phyloP scores from a whole-genome alignment of 768 basidiomycete genomes.

The Russula sp. region DNA sequence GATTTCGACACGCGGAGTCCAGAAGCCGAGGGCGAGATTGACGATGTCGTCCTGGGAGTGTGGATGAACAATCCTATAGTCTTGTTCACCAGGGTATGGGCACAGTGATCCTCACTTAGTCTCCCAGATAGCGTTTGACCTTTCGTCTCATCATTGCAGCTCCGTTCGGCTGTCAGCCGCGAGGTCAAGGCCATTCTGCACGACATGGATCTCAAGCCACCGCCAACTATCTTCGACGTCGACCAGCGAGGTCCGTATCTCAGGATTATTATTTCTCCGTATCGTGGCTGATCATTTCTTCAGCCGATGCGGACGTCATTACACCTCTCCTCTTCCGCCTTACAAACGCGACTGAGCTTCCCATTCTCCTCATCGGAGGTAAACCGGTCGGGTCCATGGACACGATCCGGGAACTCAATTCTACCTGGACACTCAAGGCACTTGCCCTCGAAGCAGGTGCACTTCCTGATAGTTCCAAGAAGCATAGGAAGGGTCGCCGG shows the following conservation, averaged over 20 bases:
- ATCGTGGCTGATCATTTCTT: neutral
- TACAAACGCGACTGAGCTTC: slow-evolving; percentile 52
- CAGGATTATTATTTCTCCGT: neutral
- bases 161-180: slow-evolving; percentile 61
- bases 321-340: slow-evolving; percentile 60
- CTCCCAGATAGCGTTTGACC: neutral
- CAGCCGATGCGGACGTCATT: slow-evolving; percentile 63
- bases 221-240: slow-evolving; percentile 65
- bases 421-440: slow-evolving; percentile 50
- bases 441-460: slow-evolving; percentile 57
- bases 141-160: slow-evolving; percentile 38
- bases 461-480: slow-evolving; percentile 51
- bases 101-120: neutral
- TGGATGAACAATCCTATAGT: slow-evolving; percentile 76
- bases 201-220: slow-evolving; percentile 55
- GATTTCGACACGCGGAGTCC: slow-evolving; percentile 77
- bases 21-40: slow-evolving; percentile 58
- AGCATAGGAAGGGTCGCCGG: slow-evolving; percentile 38
- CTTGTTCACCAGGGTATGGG: slow-evolving; percentile 63
- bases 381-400: slow-evolving; percentile 50
- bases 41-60: slow-evolving; percentile 56
- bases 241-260: slow-evolving; percentile 52
- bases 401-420: slow-evolving; percentile 50
- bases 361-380: slow-evolving; percentile 69
- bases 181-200: slow-evolving; percentile 61